Conservation (phyloP, 106 monocot genomes). For the Amphibolis antarctica region DNA sequence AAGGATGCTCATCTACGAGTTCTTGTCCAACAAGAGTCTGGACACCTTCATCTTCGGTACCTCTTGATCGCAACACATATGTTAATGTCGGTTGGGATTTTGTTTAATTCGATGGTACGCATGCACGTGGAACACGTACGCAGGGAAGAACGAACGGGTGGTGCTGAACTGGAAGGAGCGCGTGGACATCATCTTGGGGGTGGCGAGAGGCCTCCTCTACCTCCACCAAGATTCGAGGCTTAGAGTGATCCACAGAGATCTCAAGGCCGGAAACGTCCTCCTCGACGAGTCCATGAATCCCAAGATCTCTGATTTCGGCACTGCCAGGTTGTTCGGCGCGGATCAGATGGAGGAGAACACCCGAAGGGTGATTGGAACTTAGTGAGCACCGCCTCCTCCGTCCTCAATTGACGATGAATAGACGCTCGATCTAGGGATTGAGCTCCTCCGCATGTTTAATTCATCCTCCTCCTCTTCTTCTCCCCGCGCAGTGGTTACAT, state of each 20-base stretch:
- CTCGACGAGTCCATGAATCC: constrained; percentile 3
- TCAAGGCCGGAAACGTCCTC: constrained; percentile 2
- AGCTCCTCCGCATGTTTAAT: too few relatives aligned
- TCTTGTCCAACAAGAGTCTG: too few relatives aligned
- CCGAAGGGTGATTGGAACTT: background rate
- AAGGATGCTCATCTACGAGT: too few relatives aligned
- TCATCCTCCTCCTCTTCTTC: too few relatives aligned
- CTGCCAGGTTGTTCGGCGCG: background rate
- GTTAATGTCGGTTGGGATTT: too few relatives aligned
- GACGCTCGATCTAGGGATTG: too few relatives aligned
- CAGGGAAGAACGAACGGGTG: too few relatives aligned
- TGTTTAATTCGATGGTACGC: too few relatives aligned
- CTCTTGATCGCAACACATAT: too few relatives aligned
- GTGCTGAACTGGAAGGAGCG: background rate
- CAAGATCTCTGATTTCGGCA: constrained; percentile 2
- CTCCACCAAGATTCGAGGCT: constrained; percentile 3
- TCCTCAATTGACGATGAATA: too few relatives aligned
- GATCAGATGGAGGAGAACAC: constrained; percentile 5
- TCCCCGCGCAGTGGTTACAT: constrained; percentile 1
- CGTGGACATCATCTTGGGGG: background rate
- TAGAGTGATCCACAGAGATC: constrained; percentile 3
- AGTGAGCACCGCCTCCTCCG: background rate
- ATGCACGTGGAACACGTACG: too few relatives aligned
- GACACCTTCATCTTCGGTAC: too few relatives aligned
- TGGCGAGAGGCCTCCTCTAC: background rate